Conservation (phyloP, 345 rosid genomes). For the Conringia planisiliqua region DNA sequence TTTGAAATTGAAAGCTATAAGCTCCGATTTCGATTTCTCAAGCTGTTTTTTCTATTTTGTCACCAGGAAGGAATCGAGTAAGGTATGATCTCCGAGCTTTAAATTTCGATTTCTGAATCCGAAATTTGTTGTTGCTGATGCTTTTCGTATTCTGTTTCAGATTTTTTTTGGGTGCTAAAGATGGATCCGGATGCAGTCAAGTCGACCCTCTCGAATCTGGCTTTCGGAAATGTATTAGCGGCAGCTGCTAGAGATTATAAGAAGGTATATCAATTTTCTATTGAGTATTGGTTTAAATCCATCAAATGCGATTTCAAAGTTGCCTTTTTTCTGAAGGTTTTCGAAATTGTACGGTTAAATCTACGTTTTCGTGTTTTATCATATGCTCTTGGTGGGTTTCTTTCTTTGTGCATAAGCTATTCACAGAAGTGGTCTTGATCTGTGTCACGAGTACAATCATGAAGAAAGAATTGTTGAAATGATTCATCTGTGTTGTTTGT, state of each 20-base stretch:
- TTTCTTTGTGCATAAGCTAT: neutral
- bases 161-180: neutral
- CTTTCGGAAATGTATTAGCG: slow-evolving; percentile 90
- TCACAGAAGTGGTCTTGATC: neutral
- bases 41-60: neutral
- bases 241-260: slow-evolving; percentile 98
- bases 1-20: slow-evolving; percentile 6
- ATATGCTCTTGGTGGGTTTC: neutral
- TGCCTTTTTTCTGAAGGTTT: neutral
- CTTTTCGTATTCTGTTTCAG: slow-evolving; percentile 8
- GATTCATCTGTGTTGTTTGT: neutral
- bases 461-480: neutral
- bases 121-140: neutral
- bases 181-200: slow-evolving; percentile 95
- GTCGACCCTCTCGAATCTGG: slow-evolving; percentile 78
- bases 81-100: slow-evolving; percentile 13
- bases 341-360: neutral
- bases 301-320: neutral
- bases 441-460: neutral
- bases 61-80: neutral
- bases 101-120: neutral
- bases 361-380: neutral
- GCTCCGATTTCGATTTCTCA: slow-evolving; percentile 11
- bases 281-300: neutral
- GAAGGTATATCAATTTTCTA: slow-evolving; percentile 41